Evolutionary conservation across 345 rosid genomes (phyloP).

Genomic region (Citrus sinensis): DVS_A1.0 CM039167.1:5812501-5813000

Average conservation of each 20-base stretch:
- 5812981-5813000: conserved; percentile 42
- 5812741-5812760: conserved; percentile 42
- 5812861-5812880: conserved; percentile 28
- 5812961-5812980: conserved; percentile 69
- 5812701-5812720: conserved; percentile 49
- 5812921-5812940: conserved; percentile 43
- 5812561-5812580: too few species aligned
- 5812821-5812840: conserved; percentile 50
- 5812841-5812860: conserved; percentile 60
- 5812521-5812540: too few species aligned
- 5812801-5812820: conserved; percentile 29
- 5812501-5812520: too few species aligned
- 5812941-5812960: conserved; percentile 34
- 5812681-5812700: conserved; percentile 23
- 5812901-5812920: conserved; percentile 51
- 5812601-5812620: too few species aligned
- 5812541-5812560: too few species aligned
- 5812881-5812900: conserved; percentile 39
- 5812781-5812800: conserved; percentile 36
- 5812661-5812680: neutral
- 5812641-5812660: too few species aligned
- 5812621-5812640: too few species aligned
- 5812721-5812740: conserved; percentile 31
- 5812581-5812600: too few species aligned
- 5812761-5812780: conserved; percentile 36